Conservation (phyloP, 768 basidiomycete genomes). For the Cystofilobasidium ferigula region DNA sequence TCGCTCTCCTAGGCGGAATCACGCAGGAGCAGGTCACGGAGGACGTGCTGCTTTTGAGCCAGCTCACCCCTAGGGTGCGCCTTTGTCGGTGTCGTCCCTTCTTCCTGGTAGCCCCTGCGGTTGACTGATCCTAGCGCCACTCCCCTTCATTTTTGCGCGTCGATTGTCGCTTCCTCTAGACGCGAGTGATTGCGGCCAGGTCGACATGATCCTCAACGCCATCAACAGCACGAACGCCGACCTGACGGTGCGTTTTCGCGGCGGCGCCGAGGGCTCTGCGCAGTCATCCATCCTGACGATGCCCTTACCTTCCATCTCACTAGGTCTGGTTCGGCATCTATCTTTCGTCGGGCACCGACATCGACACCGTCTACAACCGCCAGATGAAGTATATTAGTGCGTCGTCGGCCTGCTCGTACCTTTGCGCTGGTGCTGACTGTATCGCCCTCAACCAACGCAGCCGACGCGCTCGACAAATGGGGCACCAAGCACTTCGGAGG, state of each 20-base stretch:
- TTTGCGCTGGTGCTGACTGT: no score
- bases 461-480: constrained; percentile 3
- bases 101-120: no score
- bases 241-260: constrained; percentile 56
- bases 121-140: no score
- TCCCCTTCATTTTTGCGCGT: no score
- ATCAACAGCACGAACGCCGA: constrained; percentile 81
- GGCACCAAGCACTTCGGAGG: constrained; percentile 45
- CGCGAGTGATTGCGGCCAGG: constrained; percentile 40
- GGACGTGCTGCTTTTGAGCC: constrained; percentile 18
- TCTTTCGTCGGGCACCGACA: background rate
- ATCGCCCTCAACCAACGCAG: no score
- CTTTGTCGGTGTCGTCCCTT: constrained; percentile 8
- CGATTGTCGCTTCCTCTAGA: no score
- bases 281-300: background rate
- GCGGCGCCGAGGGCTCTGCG: no score
- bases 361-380: constrained; percentile 49
- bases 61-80: constrained; percentile 24
- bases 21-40: constrained; percentile 9
- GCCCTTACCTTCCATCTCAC: constrained; percentile 25
- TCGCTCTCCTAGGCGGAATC: background rate
- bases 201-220: constrained; percentile 56
- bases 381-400: constrained; percentile 47
- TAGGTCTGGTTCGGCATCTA: constrained; percentile 43
- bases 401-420: constrained; percentile 27